Conservation (phyloP, 768 basidiomycete genomes). For the Phaffia tasmanica region DNA sequence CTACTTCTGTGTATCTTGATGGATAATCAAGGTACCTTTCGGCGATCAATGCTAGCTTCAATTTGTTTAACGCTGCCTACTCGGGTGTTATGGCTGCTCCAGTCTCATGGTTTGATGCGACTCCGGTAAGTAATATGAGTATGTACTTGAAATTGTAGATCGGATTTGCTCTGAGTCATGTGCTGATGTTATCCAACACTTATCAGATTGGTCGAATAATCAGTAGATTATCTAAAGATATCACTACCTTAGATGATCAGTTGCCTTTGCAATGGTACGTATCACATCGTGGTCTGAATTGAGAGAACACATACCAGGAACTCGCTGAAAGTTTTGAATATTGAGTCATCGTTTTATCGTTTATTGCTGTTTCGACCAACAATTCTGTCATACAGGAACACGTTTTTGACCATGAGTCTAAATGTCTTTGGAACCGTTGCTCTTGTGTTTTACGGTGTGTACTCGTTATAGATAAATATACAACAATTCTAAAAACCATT, state of each 20-base stretch:
- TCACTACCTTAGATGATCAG: conserved; percentile 36
- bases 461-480: no score
- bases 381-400: not conserved
- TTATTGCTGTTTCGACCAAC: not conserved
- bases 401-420: conserved; percentile 6
- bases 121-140: not conserved
- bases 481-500: no score
- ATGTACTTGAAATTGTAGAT: no score
- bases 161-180: no score
- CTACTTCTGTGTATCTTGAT: no score
- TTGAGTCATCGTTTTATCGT: not conserved
- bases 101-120: conserved; percentile 14
- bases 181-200: conserved; percentile 39
- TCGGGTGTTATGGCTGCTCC: conserved; percentile 47
- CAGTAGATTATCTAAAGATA: conserved; percentile 36
- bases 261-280: not conserved
- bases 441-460: no score
- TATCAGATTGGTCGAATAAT: conserved; percentile 33
- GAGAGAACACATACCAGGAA: no score
- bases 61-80: conserved; percentile 50
- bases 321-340: not conserved
- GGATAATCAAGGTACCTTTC: conserved; percentile 1
- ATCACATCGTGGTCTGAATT: no score
- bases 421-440: conserved; percentile 20
- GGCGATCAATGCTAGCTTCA: conserved; percentile 39